These are phyloP conservation scores for Leccinum subfulvum DNA, from an alignment of 1,284 basidiomycete species.

Conservation along the genomic window DNA sequence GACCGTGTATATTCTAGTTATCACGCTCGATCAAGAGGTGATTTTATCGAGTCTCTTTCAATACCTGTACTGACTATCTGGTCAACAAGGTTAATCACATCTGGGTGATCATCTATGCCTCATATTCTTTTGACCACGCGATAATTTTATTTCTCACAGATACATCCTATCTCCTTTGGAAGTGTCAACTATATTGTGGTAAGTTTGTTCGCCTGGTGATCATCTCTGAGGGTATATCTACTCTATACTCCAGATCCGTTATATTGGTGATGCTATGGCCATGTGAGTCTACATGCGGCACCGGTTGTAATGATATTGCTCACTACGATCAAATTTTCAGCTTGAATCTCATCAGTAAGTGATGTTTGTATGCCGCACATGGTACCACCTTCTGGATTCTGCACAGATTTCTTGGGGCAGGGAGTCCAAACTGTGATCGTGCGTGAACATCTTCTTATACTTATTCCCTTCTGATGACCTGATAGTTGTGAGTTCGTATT, in stretches of 20 bases:
- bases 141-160: background rate
- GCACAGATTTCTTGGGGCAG: background rate
- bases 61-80: background rate
- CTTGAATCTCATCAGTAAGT: background rate
- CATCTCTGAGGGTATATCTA: background rate
- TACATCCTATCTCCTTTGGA: background rate
- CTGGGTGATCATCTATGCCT: constrained; percentile 5
- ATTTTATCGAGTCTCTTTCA: background rate
- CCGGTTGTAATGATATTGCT: background rate
- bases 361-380: background rate
- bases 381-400: background rate
- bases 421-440: background rate
- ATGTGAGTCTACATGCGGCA: background rate
- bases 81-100: constrained; percentile 16
- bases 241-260: background rate
- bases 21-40: constrained; percentile 17
- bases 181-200: background rate
- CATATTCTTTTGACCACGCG: background rate
- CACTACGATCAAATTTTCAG: background rate
- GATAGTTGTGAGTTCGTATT: background rate
- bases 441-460: background rate
- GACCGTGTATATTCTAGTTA: background rate
- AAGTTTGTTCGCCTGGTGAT: background rate
- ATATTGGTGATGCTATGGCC: background rate
- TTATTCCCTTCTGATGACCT: background rate